Percentiles rank a stretch among this genome's conserved stretches.
These are phyloP conservation scores for Mycena polygramma DNA, from an alignment of 768 basidiomycete genomes.

Conservation along the genomic window DNA sequence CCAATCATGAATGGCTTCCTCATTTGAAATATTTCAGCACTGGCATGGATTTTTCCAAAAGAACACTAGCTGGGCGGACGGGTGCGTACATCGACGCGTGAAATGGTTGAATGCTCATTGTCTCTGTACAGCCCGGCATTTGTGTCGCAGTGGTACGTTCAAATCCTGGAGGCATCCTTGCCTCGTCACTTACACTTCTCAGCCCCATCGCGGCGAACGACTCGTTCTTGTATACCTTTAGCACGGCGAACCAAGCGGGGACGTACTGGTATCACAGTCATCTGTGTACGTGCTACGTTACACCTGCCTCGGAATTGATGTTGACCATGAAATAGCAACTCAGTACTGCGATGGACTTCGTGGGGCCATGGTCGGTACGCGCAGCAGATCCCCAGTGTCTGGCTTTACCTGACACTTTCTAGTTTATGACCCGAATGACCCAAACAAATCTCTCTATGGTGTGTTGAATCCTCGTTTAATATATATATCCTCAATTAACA, in stretches of 20 bases:
- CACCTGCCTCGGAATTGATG: no score
- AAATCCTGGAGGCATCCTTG: no score
- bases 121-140: constrained; percentile 35
- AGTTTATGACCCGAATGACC: neutral
- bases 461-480: no score
- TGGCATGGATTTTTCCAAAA: constrained; percentile 57
- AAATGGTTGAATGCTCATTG: constrained; percentile 39
- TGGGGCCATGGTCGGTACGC: no score
- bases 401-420: no score
- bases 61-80: constrained; percentile 51
- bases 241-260: constrained; percentile 45
- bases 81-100: constrained; percentile 37
- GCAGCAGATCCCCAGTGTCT: no score
- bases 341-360: no score
- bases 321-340: neutral
- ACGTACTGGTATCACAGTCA: constrained; percentile 30
- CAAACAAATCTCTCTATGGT: no score
- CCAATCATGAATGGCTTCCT: neutral
- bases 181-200: no score
- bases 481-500: neutral
- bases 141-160: constrained; percentile 44
- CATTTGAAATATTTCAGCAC: constrained; percentile 45
- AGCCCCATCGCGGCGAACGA: constrained; percentile 48
- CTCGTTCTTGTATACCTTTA: constrained; percentile 50
- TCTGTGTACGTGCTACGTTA: constrained; percentile 11